Base-by-base conservation (phyloP, 75 land plant species). In the Azolla pinnata region DNA sequence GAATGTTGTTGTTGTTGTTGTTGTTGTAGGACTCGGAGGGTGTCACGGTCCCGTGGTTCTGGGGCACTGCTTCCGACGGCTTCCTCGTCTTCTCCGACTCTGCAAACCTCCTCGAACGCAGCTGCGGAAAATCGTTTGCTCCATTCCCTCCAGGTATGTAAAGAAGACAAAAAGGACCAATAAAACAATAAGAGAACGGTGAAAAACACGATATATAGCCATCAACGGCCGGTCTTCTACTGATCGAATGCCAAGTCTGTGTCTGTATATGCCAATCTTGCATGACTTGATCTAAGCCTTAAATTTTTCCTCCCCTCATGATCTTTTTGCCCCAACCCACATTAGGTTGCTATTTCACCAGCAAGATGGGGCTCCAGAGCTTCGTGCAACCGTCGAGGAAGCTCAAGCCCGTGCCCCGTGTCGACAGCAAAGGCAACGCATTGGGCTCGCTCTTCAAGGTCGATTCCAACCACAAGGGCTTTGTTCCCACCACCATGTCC, bases 121-220 rank as follows among this genome's bases (percentile, higher is more conserved):
- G 79, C 0, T 93, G 98, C 61, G 98, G 96, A 0, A 88, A 85
- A 44, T 93, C 98, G n/a, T 93, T 80, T 81, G 98, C 98, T 31
- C 90, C 98, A 16, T 93, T 93, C 51, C 98, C 98, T 23, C 79
- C 63, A 75, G 88, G 88, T 85, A 72, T 10, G 27, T 1, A 4
- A 26, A 4, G 16, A 48, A 18, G 4, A 12, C 51, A 14, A 48
- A 20, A 12, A 48, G 4, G 4, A 3, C 29, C 24, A 25, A 1
- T 25, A 9, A 27, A 24, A 8, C 51, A 20, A 20, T 48, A 14
- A 8, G 14, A 20, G 4, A 5, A 9, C 51, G 7, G 19, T 20
- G 21, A 9, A 48, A 3, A 48, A 48, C 4, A 7, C 19, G 19
- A 3, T 18, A 4, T 8, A 18, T 20, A 8, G 9, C 21, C 51